phyloP scores from a whole-genome alignment of 2,329 filamentous ascomycete genomes.

The Ciborinia camelliae region DNA sequence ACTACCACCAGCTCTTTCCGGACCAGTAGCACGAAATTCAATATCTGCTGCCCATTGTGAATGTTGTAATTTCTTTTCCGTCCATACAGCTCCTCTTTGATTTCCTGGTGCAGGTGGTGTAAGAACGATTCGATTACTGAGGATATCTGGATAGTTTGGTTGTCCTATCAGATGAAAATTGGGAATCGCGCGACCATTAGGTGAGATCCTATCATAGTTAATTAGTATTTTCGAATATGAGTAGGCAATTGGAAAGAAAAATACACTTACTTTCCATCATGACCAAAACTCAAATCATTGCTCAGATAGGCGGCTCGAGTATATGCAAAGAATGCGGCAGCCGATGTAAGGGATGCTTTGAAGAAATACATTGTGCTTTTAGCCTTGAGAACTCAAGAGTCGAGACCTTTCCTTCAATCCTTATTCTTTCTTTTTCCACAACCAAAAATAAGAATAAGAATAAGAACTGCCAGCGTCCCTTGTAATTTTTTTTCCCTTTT shows the following conservation, averaged over 20 bases:
- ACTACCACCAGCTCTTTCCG: conserved; percentile 82
- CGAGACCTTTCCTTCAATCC: neutral
- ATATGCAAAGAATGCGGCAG: conserved; percentile 31
- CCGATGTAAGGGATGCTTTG: conserved; percentile 28
- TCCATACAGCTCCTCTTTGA: conserved; percentile 80
- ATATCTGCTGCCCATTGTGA: conserved; percentile 79
- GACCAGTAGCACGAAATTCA: conserved; percentile 82
- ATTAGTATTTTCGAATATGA: neutral
- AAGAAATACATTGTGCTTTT: conserved; percentile 18
- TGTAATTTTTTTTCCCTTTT: neutral
- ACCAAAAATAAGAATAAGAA: conserved; percentile 6
- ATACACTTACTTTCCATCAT: conserved; percentile 37
- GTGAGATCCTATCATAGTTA: conserved; percentile 34
- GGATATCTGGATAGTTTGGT: conserved; percentile 56
- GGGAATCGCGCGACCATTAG: conserved; percentile 33
- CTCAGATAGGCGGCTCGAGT: conserved; percentile 36
- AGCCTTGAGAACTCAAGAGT: too few species aligned
- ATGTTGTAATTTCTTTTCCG: conserved; percentile 58
- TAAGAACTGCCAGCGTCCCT: conserved; percentile 18
- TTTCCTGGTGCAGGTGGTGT: conserved; percentile 86
- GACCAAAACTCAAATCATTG: conserved; percentile 45
- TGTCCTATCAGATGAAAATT: conserved; percentile 39
- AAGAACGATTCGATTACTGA: conserved; percentile 88
- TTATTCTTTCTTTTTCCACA: neutral
- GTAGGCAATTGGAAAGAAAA: neutral